Evolutionary conservation across 164 flowering plant genomes (phyloP).

Genomic region (Cinnamomum chago): DNA sequence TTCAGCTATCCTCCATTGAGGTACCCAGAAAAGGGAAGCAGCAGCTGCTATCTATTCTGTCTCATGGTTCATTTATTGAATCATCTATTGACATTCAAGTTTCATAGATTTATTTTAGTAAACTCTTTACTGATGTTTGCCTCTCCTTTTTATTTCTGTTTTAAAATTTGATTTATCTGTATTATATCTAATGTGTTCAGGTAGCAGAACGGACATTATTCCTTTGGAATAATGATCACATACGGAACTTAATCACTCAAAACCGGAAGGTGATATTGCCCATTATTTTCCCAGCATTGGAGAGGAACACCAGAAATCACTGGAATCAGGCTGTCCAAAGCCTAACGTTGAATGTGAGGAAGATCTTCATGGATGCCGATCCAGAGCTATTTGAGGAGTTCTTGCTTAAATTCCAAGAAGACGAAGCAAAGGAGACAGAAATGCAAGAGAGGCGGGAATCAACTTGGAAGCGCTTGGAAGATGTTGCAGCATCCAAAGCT

Average conservation of each 20-base stretch:
- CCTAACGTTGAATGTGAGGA: conserved; percentile 68
- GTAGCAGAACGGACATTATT: conserved; percentile 80
- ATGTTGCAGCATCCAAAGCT: conserved; percentile 59
- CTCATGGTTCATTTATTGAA: too few relatives aligned
- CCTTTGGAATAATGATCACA: conserved; percentile 87
- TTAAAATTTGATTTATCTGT: background rate
- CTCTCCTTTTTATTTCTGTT: background rate
- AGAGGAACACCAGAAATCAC: conserved; percentile 59
- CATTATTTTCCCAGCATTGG: conserved; percentile 67
- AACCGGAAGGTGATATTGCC: conserved; percentile 67
- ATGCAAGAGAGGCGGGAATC: conserved; percentile 43
- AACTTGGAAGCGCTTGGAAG: conserved; percentile 77
- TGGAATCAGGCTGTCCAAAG: conserved; percentile 93
- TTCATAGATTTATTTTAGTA: background rate
- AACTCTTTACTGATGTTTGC: background rate
- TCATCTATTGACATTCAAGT: background rate
- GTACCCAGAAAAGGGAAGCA: too few relatives aligned
- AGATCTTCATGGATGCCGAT: conserved; percentile 66
- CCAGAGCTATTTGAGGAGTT: conserved; percentile 63
- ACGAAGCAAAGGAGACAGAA: conserved; percentile 51
- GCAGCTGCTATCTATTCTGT: too few relatives aligned
- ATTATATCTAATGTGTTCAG: conserved; percentile 26
- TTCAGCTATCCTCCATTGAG: too few relatives aligned
- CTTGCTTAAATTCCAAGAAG: conserved; percentile 52
- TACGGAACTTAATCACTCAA: conserved; percentile 57